A percentile compares a stretch with the other conserved stretches of the same genome.
Evolutionary conservation across 176 grass and related monocot genomes (phyloP).

Genomic region (Hyparrhenia diplandra): DNA sequence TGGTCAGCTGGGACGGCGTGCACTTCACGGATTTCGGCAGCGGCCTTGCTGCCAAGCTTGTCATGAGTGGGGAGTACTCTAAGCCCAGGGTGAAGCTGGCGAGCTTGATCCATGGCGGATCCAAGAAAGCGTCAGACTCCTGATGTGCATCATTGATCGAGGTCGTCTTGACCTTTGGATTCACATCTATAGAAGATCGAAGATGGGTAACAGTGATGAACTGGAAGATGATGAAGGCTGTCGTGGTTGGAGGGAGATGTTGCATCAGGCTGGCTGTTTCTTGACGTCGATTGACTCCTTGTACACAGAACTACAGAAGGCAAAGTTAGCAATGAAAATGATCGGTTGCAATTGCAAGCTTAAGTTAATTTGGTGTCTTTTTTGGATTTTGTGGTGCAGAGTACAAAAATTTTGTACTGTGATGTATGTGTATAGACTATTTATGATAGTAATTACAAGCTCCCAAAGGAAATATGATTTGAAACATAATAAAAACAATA

Average conservation of each 20-base stretch:
- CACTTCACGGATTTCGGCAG: conserved; percentile 52
- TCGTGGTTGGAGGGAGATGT: background rate
- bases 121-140: conserved; percentile 34
- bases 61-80: conserved; percentile 44
- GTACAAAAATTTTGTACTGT: conserved; percentile 5
- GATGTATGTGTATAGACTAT: conserved; percentile 19
- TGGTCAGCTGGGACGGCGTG: conserved; percentile 56
- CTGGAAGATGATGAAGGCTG: background rate
- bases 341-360: background rate
- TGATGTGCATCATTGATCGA: conserved; percentile 13
- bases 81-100: conserved; percentile 47
- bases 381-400: background rate
- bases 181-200: background rate
- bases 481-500: too few relatives aligned
- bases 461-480: conserved; percentile 22
- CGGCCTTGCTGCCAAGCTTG: conserved; percentile 34
- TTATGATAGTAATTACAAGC: conserved; percentile 5
- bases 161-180: background rate
- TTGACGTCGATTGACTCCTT: conserved; percentile 20
- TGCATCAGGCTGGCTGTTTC: conserved; percentile 16
- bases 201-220: background rate
- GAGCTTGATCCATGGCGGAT: conserved; percentile 47
- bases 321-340: background rate
- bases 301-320: conserved; percentile 29
- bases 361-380: background rate